A percentile compares a stretch with the other conserved stretches of the same genome.
Evolutionary conservation across 306 rosid genomes (phyloP).

Genomic region (Lithocarpus polystachyus): DNA sequence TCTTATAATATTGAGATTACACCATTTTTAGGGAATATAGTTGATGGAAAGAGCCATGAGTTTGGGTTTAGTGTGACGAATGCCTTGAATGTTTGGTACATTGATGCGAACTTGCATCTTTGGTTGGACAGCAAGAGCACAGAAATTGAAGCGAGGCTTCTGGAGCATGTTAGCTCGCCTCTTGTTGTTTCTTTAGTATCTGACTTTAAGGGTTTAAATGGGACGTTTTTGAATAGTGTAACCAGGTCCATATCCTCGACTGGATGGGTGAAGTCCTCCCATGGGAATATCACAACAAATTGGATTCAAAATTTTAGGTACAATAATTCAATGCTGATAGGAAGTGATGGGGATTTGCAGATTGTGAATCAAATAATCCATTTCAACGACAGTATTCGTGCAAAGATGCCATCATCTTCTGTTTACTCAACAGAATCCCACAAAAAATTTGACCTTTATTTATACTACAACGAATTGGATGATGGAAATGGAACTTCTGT

Average conservation of each 20-base stretch:
- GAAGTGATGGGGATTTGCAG: constrained; percentile 48
- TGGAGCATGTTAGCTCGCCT: constrained; percentile 39
- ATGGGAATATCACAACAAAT: constrained; percentile 61
- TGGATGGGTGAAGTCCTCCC: constrained; percentile 80
- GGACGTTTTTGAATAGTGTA: constrained; percentile 54
- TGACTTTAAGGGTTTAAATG: constrained; percentile 60
- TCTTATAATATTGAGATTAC: constrained; percentile 87
- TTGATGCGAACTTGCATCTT: constrained; percentile 85
- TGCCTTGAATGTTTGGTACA: constrained; percentile 83
- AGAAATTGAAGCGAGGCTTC: constrained; percentile 57
- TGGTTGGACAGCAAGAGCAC: constrained; percentile 67
- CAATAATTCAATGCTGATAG: constrained; percentile 52
- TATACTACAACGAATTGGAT: constrained; percentile 33
- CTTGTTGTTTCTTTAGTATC: constrained; percentile 38
- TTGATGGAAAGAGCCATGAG: constrained; percentile 64
- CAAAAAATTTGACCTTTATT: constrained; percentile 45
- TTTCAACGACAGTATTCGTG: constrained; percentile 40
- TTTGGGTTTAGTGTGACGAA: constrained; percentile 73
- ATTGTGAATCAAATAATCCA: constrained; percentile 55
- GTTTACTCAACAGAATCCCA: constrained; percentile 27
- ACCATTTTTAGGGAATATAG: constrained; percentile 58
- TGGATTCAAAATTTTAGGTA: constrained; percentile 50
- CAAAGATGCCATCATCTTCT: constrained; percentile 28
- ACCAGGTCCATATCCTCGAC: constrained; percentile 50
- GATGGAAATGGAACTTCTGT: constrained; percentile 29